Base-by-base conservation (phyloP, 2,329 filamentous ascomycete genomes). In the Berkeleyomyces basicola region DNA sequence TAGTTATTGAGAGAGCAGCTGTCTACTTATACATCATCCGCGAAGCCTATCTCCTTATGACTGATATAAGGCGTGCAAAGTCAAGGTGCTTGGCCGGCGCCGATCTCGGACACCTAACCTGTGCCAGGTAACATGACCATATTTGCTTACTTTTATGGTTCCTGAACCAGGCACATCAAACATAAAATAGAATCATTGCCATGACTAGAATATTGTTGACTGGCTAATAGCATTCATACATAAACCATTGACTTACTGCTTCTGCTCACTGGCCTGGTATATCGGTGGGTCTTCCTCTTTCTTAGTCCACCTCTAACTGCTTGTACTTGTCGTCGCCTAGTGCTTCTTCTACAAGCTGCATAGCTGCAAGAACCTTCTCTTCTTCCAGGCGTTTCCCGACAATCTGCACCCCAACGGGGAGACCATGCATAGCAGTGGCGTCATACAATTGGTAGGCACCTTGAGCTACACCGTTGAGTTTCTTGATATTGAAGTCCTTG, bases 361-460 rank as follows among this genome's bases (percentile, higher is more conserved):
- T 95, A 11, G 86, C 78, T 0, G 85, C 83, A 59, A 96, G 74
- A 0, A 95, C 88, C 75, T 92, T 93, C 74, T 96, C 90, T 72
- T 96, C 90, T 70, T 93, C 85, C 68, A 95, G 74, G 43, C 90
- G 78, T 49, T 86, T 78, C 0, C 90, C 90, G 0, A 95, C 85
- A 33, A 95, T 78, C 72, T 96, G 90, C 6, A 96, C 84, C 0
- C 83, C 91, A 0, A 95, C 89, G 0, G 92, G 92, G 47, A 96
- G 75, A 0, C 90, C 91, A 57, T 89, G 85, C 91, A 96, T 96
- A 64, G 82, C 83, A 11, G 77, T 74, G 0, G 89, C 84, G 71
- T 96, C 83, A 71, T 96, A 96, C 68, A 90, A 79, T 73, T 87
- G 90, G 72, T 93, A 95, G 0, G 89, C 91, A 2, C 91, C 90